Evolutionary conservation across 139 green algal genomes (phyloP).

Genomic region (Coelastrella sp.): DNA sequence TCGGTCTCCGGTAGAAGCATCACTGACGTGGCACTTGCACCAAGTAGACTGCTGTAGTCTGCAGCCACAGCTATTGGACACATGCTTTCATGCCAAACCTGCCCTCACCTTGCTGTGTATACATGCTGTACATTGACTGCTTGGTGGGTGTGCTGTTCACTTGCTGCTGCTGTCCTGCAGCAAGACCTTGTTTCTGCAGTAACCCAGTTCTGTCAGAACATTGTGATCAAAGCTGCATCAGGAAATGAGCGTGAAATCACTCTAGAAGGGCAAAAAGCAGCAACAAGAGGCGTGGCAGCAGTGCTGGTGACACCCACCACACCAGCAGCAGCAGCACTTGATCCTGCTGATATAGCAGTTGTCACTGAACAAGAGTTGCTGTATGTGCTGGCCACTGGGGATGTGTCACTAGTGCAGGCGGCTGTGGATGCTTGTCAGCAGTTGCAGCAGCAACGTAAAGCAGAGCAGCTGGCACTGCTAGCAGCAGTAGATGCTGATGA

Average conservation of each 20-base stretch:
- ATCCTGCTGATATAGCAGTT: not conserved
- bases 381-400: not conserved
- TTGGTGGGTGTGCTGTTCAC: not conserved
- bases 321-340: not conserved
- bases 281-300: not conserved
- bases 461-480: not conserved
- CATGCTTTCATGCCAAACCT: not conserved
- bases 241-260: not conserved
- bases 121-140: no score
- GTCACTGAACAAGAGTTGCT: slow-evolving; percentile 6
- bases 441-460: not conserved
- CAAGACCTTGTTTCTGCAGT: not conserved
- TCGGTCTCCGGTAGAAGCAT: no score
- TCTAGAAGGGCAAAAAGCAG: not conserved
- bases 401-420: not conserved
- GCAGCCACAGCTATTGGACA: not conserved
- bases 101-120: no score
- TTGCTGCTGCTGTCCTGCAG: not conserved
- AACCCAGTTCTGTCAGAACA: not conserved
- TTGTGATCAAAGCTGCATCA: not conserved
- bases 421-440: not conserved
- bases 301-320: not conserved
- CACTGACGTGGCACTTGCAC: no score
- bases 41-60: not conserved
- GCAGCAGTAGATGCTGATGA: not conserved